Percentiles rank a stretch among this genome's conserved stretches.
These are phyloP conservation scores for Solanum pinnatisectum DNA, from an alignment of 257 asterid genomes.

Conservation along the genomic window DNA sequence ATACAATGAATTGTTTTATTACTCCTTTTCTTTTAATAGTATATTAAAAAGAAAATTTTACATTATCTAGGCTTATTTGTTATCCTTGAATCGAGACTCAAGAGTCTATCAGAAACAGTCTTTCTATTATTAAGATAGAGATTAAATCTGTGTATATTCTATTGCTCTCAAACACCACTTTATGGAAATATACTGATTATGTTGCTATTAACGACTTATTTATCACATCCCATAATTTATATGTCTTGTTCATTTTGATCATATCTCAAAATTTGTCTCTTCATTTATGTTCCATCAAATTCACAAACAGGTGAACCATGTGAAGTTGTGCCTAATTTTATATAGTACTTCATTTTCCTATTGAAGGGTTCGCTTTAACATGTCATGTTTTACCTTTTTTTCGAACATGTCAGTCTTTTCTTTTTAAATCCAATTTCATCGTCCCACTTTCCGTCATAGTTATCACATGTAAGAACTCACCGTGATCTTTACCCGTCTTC, in stretches of 20 bases:
- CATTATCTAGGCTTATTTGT: background rate
- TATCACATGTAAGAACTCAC: background rate
- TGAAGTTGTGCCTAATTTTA: background rate
- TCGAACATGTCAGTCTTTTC: rapidly evolving
- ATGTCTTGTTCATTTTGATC: background rate
- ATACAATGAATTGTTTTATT: background rate
- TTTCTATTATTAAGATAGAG: background rate
- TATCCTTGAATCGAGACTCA: background rate
- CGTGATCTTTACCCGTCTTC: background rate
- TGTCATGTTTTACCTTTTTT: background rate
- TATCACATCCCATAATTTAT: background rate
- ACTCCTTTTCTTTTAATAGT: background rate
- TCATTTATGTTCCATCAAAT: background rate
- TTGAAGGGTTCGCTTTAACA: background rate
- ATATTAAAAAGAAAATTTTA: background rate
- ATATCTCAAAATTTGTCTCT: background rate
- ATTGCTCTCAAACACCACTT: rapidly evolving
- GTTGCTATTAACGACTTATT: too few relatives aligned
- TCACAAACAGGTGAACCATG: background rate
- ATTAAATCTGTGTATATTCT: background rate
- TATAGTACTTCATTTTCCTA: background rate
- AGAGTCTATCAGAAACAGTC: rapidly evolving
- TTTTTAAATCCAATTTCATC: background rate
- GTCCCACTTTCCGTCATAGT: background rate
- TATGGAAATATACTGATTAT: background rate